A percentile compares a stretch with the other conserved stretches of the same genome.
Evolutionary conservation across 2,329 filamentous ascomycete species (phyloP).

Genomic region (Trichoderma polysporum): DNA sequence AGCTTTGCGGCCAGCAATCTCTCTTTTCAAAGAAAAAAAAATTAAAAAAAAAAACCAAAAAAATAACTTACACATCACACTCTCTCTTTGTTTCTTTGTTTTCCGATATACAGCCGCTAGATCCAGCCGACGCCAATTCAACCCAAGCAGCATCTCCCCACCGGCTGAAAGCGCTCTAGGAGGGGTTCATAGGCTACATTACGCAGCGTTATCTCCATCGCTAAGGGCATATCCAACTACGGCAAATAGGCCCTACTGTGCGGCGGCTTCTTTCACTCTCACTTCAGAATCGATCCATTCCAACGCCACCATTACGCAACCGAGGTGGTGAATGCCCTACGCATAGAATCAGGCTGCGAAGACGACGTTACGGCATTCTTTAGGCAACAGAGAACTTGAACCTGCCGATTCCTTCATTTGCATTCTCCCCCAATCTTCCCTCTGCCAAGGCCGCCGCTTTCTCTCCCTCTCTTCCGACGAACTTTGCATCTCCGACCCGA

Average conservation of each 20-base stretch:
- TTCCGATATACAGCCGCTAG: not conserved
- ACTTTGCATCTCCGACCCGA: not conserved
- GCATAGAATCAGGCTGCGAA: not conserved
- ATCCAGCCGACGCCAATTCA: not conserved
- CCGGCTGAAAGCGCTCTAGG: not conserved
- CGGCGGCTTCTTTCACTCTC: not conserved
- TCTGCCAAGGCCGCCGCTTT: not conserved
- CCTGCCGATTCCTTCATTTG: not conserved
- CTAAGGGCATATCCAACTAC: not conserved
- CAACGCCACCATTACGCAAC: conserved; percentile 3
- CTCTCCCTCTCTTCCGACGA: not conserved
- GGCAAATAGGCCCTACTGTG: not conserved
- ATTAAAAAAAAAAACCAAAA: not conserved
- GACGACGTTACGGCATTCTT: not conserved
- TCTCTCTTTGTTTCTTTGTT: not conserved
- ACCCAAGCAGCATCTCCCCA: not conserved
- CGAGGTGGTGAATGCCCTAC: conserved; percentile 6
- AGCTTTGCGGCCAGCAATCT: not conserved
- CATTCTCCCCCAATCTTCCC: not conserved
- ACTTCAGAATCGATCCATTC: no score
- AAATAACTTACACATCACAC: not conserved
- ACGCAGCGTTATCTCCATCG: not conserved
- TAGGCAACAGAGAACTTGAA: not conserved
- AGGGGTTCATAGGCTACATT: no score
- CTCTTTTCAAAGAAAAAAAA: not conserved